Evolutionary conservation across 148 eudicot species (phyloP).

Genomic region (Linanthus parryae): DNA sequence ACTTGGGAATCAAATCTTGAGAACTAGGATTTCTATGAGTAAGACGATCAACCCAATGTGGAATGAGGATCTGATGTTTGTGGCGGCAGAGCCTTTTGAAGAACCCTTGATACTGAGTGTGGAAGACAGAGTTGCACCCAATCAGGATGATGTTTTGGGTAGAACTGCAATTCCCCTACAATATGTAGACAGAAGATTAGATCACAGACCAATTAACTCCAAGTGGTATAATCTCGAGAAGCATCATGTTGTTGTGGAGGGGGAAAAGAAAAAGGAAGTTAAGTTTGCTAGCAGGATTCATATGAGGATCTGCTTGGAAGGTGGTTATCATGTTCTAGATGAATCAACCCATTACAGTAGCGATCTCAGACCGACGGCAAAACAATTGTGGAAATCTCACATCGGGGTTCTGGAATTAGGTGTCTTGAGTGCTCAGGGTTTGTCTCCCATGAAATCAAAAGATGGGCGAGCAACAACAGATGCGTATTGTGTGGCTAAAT

Average conservation of each 20-base stretch:
- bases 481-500: slow-evolving; percentile 63
- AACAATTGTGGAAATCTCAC: slow-evolving; percentile 22
- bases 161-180: slow-evolving; percentile 23
- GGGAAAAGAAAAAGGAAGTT: slow-evolving; percentile 23
- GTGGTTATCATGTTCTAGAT: slow-evolving; percentile 31
- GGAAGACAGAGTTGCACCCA: slow-evolving; percentile 27
- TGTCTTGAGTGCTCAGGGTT: slow-evolving; percentile 18
- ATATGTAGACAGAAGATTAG: slow-evolving; percentile 23
- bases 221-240: slow-evolving; percentile 31
- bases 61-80: slow-evolving; percentile 34
- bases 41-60: slow-evolving; percentile 20
- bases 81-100: slow-evolving; percentile 32
- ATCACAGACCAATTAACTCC: slow-evolving; percentile 16
- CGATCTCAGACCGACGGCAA: slow-evolving; percentile 27
- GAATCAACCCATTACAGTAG: slow-evolving; percentile 31
- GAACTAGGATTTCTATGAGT: slow-evolving; percentile 15
- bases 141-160: slow-evolving; percentile 27
- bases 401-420: slow-evolving; percentile 27
- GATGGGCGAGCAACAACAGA: slow-evolving; percentile 24
- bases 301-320: slow-evolving; percentile 26
- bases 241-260: slow-evolving; percentile 19
- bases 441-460: slow-evolving; percentile 21
- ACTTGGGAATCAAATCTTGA: slow-evolving; percentile 18
- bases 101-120: slow-evolving; percentile 25
- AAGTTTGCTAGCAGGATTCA: slow-evolving; percentile 30